Base-by-base conservation (phyloP, 495 filamentous ascomycete genomes). In the Pyronema omphalodes region DNA sequence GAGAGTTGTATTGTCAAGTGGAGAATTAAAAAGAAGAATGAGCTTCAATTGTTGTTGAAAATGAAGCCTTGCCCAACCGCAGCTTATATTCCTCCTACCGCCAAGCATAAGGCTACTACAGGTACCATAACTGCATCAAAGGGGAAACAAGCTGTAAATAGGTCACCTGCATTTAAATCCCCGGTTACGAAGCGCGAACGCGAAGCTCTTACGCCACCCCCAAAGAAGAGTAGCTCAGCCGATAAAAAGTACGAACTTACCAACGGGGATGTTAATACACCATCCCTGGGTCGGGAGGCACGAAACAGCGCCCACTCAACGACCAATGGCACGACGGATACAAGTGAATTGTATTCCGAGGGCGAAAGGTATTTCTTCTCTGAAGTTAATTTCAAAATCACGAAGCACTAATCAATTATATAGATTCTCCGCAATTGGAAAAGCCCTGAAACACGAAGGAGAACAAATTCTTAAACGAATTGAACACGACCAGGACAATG, bases 151-250 rank as follows among this genome's bases (percentile, higher is more conserved):
- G 2, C 23, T 29, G 60, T 55, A 41, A 63, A 63, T 39, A 63
- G 57, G 48, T 59, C 61, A 44, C 61, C 60, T 23, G 61, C 61
- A 15, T 39, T 62, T 33, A 63, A 63, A 53, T 53, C 45, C 37
- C 55, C 58, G 1, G 11, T 19, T 19, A 58, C 59, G 39, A 52
- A 57, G 41, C 55, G 44, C 15, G 61, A 62, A 19, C 50, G 55
- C 44, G 53, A 58, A 39, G 35, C 55, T 44, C 44, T 66, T 46
- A 65, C 62, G 15, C 63, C 61, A 17, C 64, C 64, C 44, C 59
- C 64, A 9, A 65, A 64, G 58, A 66, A 63, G 34, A 57, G 61
- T 17, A 51, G 53, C 6, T 46, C 53, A 37, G 36, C 60, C 7
- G 37, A 59, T 40, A 63, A 63, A 47, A 62, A 55, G 37, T 58